Evolutionary conservation across 2,329 filamentous ascomycete species (phyloP), one percentile per base, ranked within the genome.

Genomic region (Plectosphaerella plurivora): DNA sequence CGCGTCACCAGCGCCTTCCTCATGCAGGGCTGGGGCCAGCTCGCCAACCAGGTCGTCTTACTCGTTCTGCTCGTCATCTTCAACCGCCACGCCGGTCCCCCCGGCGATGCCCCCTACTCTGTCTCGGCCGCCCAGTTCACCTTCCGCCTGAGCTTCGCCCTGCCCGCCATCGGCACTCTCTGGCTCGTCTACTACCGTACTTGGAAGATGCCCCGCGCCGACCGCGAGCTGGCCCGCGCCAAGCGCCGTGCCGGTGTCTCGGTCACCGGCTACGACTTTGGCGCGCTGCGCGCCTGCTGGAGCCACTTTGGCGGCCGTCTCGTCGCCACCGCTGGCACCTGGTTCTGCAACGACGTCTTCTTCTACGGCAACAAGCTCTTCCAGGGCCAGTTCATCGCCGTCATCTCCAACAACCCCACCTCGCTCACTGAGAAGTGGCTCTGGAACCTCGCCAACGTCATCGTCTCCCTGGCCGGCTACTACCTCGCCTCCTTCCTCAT

Each of bases 361-460:
- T 97, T 97, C 78, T 97, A 97, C 76, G 93, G 93, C 62, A 97
- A 96, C 86, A 97, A 96, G 81, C 86, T 97, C 51, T 97, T 97
- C 82, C 92, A 96, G 74, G 83, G 82, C 57, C 83, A 93, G 67
- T 97, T 97, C 74, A 96, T 97, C 73, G 76, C 75, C 33, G 88
- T 94, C 65, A 86, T 97, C 60, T 88, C 86, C 51, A 79, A 84
- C 50, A 72, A 80, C 59, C 81, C 83, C 57, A 72, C 76, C 36
- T 91, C 88, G 8, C 82, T 97, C 67, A 88, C 96, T 83, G 86
- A 86, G 35, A 86, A 81, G 55, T 97, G 93, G 93, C 77, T 90
- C 46, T 97, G 91, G 87, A 96, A 94, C 73, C 72, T 97, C 67
- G 80, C 91, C 78, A 97, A 97, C 73, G 86, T 95, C 53, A 86